These are phyloP conservation scores for Verticillium zaregamsianum DNA, from an alignment of 2,329 filamentous ascomycete genomes.

Conservation along the genomic window DNA sequence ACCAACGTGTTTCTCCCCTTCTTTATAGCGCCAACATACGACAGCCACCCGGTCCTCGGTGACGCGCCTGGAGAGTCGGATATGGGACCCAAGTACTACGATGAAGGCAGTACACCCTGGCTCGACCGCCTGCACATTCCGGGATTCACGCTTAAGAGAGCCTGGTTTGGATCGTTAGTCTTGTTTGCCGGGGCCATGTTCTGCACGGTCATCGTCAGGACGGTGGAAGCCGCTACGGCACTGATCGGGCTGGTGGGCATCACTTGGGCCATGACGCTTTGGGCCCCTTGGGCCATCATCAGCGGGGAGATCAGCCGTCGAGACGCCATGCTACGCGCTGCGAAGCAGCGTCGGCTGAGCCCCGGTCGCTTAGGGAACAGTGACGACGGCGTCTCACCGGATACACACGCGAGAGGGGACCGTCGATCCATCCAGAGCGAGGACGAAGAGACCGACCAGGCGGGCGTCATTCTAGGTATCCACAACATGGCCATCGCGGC, in stretches of 20 bases:
- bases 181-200: slow-evolving; percentile 80
- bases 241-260: slow-evolving; percentile 81
- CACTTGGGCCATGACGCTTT: slow-evolving; percentile 88
- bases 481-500: slow-evolving; percentile 94
- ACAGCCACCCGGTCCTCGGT: slow-evolving; percentile 31
- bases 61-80: slow-evolving; percentile 27
- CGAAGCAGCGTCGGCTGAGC: slow-evolving; percentile 19
- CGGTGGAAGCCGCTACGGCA: slow-evolving; percentile 66
- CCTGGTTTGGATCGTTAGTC: slow-evolving; percentile 83
- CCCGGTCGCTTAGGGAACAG: neutral
- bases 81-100: slow-evolving; percentile 22
- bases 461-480: slow-evolving; percentile 86
- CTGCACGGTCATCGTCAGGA: slow-evolving; percentile 73
- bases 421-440: slow-evolving; percentile 21
- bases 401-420: neutral
- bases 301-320: slow-evolving; percentile 85
- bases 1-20: slow-evolving; percentile 83
- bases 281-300: slow-evolving; percentile 95
- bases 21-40: slow-evolving; percentile 78
- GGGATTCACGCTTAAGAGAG: slow-evolving; percentile 79
- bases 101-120: slow-evolving; percentile 32
- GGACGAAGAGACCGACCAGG: slow-evolving; percentile 66
- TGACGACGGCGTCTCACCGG: neutral
- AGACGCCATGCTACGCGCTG: slow-evolving; percentile 53
- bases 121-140: slow-evolving; percentile 68